phyloP scores from a whole-genome alignment of 2,329 filamentous ascomycete genomes.

The Penicillium polonicum region DNA sequence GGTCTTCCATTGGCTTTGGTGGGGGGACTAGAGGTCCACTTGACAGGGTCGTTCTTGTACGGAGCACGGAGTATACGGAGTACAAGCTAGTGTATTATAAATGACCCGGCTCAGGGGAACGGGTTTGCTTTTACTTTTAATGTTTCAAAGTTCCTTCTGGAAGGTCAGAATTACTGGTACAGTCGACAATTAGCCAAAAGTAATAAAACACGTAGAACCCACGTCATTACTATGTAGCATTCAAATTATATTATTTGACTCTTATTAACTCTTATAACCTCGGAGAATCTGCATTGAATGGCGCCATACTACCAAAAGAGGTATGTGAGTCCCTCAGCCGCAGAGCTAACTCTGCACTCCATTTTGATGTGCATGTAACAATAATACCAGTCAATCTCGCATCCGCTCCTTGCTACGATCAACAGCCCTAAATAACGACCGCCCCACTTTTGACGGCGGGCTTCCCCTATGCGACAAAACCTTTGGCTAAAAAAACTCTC shows the following conservation, averaged over 20 bases:
- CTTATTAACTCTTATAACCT: background rate
- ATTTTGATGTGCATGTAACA: constrained; percentile 20
- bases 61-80: background rate
- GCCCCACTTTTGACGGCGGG: constrained; percentile 18
- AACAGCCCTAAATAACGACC: constrained; percentile 21
- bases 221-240: background rate
- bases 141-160: constrained; percentile 3
- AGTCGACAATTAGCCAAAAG: background rate
- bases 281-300: background rate
- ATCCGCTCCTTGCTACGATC: constrained; percentile 27
- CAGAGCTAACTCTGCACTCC: constrained; percentile 3
- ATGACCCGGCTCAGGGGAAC: background rate
- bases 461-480: constrained; percentile 11
- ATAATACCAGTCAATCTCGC: constrained; percentile 25
- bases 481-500: constrained; percentile 1
- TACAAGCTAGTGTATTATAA: constrained; percentile 6
- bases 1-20: constrained; percentile 27
- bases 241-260: background rate
- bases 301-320: background rate
- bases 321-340: background rate
- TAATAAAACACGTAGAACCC: background rate
- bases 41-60: constrained; percentile 22
- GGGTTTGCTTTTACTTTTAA: background rate
- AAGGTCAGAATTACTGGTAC: constrained; percentile 4
- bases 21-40: constrained; percentile 21